Percentiles rank a stretch among this genome's conserved stretches.
Evolutionary conservation across 768 basidiomycete species (phyloP).

Genomic region (Psilocybe sp.): DNA sequence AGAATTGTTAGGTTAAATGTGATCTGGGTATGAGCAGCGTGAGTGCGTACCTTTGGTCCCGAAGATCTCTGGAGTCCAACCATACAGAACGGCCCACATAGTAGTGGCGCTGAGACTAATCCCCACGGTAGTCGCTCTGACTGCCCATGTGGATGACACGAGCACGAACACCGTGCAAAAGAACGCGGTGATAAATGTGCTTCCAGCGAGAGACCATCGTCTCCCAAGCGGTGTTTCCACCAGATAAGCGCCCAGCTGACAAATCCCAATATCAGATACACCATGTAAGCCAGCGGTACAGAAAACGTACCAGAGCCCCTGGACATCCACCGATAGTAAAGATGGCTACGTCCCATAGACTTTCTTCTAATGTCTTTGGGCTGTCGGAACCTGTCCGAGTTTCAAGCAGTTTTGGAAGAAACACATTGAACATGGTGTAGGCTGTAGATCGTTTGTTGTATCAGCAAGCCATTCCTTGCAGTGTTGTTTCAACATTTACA

Average conservation of each 20-base stretch:
- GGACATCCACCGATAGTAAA: conserved; percentile 85
- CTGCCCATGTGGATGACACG: conserved; percentile 53
- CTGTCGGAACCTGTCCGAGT: conserved; percentile 31
- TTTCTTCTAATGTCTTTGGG: conserved; percentile 52
- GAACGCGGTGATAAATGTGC: conserved; percentile 72
- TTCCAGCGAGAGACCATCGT: conserved; percentile 68
- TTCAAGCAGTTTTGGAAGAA: conserved; percentile 83
- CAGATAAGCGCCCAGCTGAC: conserved; percentile 80
- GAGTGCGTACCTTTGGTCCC: conserved; percentile 60
- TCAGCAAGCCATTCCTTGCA: not conserved
- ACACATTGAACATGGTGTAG: conserved; percentile 93
- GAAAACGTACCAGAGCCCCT: conserved; percentile 66
- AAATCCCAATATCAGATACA: not conserved
- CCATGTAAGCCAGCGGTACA: conserved; percentile 1
- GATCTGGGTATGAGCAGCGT: not conserved
- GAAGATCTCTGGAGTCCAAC: conserved; percentile 89
- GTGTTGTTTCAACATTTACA: conserved; percentile 16
- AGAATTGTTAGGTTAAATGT: not conserved
- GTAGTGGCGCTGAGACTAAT: conserved; percentile 77
- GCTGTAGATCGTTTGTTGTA: conserved; percentile 34
- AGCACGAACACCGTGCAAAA: conserved; percentile 71
- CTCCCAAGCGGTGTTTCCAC: conserved; percentile 71
- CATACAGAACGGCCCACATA: conserved; percentile 88
- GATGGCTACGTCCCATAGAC: conserved; percentile 82
- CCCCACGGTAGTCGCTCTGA: conserved; percentile 69